These are phyloP conservation scores for Pneumocystis canis DNA, from an alignment of 1,139 yeast genomes.

Conservation along the genomic window DNA sequence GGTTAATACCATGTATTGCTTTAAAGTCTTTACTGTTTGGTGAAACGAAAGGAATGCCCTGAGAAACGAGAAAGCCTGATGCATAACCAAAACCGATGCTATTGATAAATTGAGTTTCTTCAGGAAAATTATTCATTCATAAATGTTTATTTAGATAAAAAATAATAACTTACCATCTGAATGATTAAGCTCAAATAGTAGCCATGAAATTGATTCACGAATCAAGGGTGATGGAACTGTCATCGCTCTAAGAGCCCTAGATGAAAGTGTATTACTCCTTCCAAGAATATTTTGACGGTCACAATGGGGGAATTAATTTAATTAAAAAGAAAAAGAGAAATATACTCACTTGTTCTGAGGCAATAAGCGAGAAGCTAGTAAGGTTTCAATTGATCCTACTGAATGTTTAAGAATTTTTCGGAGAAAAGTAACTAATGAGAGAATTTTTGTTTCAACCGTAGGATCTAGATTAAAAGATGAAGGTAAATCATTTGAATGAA, in stretches of 20 bases:
- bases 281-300: slow-evolving; percentile 16
- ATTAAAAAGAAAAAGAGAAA: neutral
- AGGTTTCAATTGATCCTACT: slow-evolving; percentile 3
- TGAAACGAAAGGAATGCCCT: slow-evolving; percentile 18
- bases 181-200: slow-evolving; percentile 14
- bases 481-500: slow-evolving; percentile 1
- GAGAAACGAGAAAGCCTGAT: slow-evolving; percentile 19
- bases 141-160: neutral
- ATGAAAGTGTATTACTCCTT: slow-evolving; percentile 8
- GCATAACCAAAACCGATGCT: slow-evolving; percentile 24
- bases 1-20: slow-evolving; percentile 16
- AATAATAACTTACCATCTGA: slow-evolving; percentile 9
- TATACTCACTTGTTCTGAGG: neutral
- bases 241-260: slow-evolving; percentile 11
- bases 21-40: slow-evolving; percentile 7
- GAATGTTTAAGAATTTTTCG: neutral
- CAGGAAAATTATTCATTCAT: slow-evolving; percentile 1
- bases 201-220: slow-evolving; percentile 11
- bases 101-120: slow-evolving; percentile 15
- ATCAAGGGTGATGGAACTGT: slow-evolving; percentile 2
- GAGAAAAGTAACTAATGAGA: slow-evolving; percentile 4
- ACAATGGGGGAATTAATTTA: neutral
- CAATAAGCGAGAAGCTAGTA: slow-evolving; percentile 6
- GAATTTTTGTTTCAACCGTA: slow-evolving; percentile 2
- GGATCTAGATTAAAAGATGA: neutral